Conservation (phyloP, 805 yeast genomes). For the Barnettozyma salicaria region DNA sequence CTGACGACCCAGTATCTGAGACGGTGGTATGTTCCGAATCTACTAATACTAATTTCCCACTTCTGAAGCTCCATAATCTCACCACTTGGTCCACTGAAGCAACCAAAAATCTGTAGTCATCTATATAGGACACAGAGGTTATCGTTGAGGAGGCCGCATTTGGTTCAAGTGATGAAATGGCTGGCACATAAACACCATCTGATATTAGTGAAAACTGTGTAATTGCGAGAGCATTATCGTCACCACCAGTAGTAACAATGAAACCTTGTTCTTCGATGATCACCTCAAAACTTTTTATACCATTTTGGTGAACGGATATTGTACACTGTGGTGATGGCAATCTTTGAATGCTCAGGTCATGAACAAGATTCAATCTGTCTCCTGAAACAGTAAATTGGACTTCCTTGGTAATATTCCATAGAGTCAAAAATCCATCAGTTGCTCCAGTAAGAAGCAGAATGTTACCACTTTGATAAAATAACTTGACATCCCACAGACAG, state of each 20-base stretch:
- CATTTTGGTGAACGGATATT: constrained; percentile 74
- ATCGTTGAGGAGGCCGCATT: constrained; percentile 85
- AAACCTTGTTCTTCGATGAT: constrained; percentile 17
- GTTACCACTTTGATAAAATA: constrained; percentile 31
- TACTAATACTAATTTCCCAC: constrained; percentile 24
- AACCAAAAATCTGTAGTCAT: constrained; percentile 38
- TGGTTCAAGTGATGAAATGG: constrained; percentile 31
- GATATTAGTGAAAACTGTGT: constrained; percentile 31
- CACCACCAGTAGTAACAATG: constrained; percentile 76
- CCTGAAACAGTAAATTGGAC: constrained; percentile 20
- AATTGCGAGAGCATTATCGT: constrained; percentile 69
- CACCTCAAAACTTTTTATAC: constrained; percentile 59
- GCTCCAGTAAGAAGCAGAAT: constrained; percentile 51
- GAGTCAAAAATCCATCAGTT: constrained; percentile 74
- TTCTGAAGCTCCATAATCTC: constrained; percentile 49
- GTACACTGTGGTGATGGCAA: constrained; percentile 31
- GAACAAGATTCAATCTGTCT: constrained; percentile 6
- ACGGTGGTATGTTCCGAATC: constrained; percentile 63
- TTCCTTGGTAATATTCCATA: constrained; percentile 47
- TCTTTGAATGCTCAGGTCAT: not conserved
- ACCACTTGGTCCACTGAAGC: constrained; percentile 83
- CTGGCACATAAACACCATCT: constrained; percentile 19
- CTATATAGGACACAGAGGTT: constrained; percentile 48
- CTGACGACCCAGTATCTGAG: constrained; percentile 85
- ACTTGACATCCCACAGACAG: constrained; percentile 62